These are phyloP conservation scores for Austroboletus eburneus DNA, from an alignment of 768 basidiomycete genomes.

Conservation along the genomic window DNA sequence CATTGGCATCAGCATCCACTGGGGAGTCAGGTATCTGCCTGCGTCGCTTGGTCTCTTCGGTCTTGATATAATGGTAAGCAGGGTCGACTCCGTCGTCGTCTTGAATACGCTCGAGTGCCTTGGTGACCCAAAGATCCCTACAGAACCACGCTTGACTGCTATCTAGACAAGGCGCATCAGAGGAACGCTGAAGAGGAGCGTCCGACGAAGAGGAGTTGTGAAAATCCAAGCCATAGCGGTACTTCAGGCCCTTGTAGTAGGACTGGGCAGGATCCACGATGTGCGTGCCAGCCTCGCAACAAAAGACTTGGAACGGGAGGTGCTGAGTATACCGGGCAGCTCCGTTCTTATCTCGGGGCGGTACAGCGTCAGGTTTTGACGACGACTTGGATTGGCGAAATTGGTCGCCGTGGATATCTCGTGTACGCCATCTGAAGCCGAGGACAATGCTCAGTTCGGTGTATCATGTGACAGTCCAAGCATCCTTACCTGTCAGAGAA, in stretches of 20 bases:
- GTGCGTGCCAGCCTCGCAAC: conserved; percentile 97
- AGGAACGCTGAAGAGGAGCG: conserved; percentile 49
- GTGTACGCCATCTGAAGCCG: conserved; percentile 80
- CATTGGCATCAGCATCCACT: conserved; percentile 72
- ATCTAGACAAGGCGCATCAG: conserved; percentile 88
- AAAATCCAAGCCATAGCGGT: conserved; percentile 77
- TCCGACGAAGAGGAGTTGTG: conserved; percentile 75
- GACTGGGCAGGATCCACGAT: conserved; percentile 94
- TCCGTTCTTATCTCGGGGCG: conserved; percentile 82
- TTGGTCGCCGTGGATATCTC: conserved; percentile 97
- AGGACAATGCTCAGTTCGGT: background rate
- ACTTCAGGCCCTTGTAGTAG: conserved; percentile 86
- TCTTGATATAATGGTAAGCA: conserved; percentile 5
- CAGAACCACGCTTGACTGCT: conserved; percentile 99
- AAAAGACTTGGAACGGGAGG: conserved; percentile 97
- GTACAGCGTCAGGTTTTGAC: conserved; percentile 84
- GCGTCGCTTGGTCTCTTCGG: conserved; percentile 26
- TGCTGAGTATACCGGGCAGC: conserved; percentile 84
- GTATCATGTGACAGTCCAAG: too few species aligned
- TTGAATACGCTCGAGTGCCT: conserved; percentile 71
- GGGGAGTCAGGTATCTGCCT: conserved; percentile 28
- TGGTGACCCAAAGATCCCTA: conserved; percentile 91
- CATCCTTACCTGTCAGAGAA: conserved; percentile 85
- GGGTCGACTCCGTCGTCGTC: conserved; percentile 39
- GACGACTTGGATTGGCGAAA: conserved; percentile 96